These are phyloP conservation scores for Backusella australiensis DNA, from an alignment of 192 early-diverging fungal species.

Conservation along the genomic window DNA sequence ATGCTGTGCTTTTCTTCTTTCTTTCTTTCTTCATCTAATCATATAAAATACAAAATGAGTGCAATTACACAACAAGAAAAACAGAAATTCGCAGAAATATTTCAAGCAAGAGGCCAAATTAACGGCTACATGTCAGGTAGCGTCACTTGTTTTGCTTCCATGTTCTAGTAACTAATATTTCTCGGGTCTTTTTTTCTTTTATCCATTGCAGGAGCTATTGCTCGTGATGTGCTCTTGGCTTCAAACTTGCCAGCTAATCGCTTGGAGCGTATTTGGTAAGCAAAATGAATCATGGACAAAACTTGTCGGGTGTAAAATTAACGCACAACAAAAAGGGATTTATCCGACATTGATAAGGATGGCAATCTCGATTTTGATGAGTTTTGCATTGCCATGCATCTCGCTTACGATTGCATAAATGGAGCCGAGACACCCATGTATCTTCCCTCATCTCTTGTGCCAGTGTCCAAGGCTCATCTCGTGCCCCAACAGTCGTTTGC, in stretches of 20 bases:
- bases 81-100: slow-evolving; percentile 55
- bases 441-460: slow-evolving; percentile 66
- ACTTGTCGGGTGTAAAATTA: too few species aligned
- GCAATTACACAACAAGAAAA: slow-evolving; percentile 40
- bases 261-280: slow-evolving; percentile 46
- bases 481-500: slow-evolving; percentile 26
- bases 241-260: slow-evolving; percentile 36
- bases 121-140: slow-evolving; percentile 55
- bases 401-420: slow-evolving; percentile 70
- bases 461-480: slow-evolving; percentile 59
- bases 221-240: slow-evolving; percentile 37
- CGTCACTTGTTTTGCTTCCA: neutral
- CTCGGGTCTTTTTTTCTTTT: neutral
- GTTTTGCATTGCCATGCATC: slow-evolving; percentile 75
- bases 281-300: too few species aligned
- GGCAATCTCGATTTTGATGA: slow-evolving; percentile 82
- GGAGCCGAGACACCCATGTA: slow-evolving; percentile 50
- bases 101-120: slow-evolving; percentile 45
- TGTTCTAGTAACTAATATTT: neutral
- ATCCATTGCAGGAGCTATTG: slow-evolving; percentile 29
- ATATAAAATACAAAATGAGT: slow-evolving; percentile 16
- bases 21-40: neutral
- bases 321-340: slow-evolving; percentile 46
- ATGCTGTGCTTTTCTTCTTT: neutral
- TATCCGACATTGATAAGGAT: slow-evolving; percentile 83